Percentiles rank a stretch among this genome's conserved stretches.
Conservation (phyloP, 163 green algal genomes). For the Scenedesmus sp. region DNA sequence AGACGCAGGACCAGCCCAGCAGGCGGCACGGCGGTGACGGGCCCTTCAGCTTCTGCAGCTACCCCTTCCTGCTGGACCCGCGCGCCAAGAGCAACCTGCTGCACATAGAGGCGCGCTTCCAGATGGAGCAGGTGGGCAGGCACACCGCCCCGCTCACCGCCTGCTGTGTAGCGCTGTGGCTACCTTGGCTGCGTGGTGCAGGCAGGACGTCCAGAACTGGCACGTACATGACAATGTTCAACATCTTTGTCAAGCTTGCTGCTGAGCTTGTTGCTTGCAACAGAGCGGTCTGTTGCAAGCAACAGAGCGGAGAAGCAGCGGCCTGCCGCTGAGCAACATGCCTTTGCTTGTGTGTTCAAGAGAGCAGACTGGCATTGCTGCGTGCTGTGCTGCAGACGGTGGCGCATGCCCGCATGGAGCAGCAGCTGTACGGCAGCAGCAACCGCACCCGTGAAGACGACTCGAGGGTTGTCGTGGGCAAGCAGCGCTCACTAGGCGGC, state of each 20-base stretch:
- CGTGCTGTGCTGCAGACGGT: slow-evolving; percentile 58
- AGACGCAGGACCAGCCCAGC: slow-evolving; percentile 83
- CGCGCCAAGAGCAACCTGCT: slow-evolving; percentile 94
- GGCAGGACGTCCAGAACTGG: not conserved
- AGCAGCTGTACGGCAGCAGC: slow-evolving; percentile 71
- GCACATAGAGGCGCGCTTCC: slow-evolving; percentile 92
- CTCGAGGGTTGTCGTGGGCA: slow-evolving; percentile 45
- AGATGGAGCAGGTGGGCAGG: slow-evolving; percentile 87
- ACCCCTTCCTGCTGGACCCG: slow-evolving; percentile 94
- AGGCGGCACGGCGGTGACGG: slow-evolving; percentile 75
- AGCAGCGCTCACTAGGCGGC: slow-evolving; percentile 34
- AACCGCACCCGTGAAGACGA: slow-evolving; percentile 39
- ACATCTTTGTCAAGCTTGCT: no score
- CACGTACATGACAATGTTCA: not conserved
- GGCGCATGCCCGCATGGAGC: slow-evolving; percentile 78
- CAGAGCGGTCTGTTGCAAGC: not conserved
- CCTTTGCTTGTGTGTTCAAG: no score
- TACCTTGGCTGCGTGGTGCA: not conserved
- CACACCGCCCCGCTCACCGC: slow-evolving; percentile 64
- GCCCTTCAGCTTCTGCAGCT: slow-evolving; percentile 96
- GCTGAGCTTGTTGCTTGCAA: not conserved
- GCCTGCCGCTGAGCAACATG: no score
- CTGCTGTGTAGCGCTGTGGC: slow-evolving; percentile 60
- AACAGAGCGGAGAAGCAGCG: no score
- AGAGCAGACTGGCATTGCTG: not conserved